Evolutionary conservation across 352 stramenopile species (phyloP), one percentile per base, ranked within the genome.

Genomic region (Globisporangium echinulatum): DNA sequence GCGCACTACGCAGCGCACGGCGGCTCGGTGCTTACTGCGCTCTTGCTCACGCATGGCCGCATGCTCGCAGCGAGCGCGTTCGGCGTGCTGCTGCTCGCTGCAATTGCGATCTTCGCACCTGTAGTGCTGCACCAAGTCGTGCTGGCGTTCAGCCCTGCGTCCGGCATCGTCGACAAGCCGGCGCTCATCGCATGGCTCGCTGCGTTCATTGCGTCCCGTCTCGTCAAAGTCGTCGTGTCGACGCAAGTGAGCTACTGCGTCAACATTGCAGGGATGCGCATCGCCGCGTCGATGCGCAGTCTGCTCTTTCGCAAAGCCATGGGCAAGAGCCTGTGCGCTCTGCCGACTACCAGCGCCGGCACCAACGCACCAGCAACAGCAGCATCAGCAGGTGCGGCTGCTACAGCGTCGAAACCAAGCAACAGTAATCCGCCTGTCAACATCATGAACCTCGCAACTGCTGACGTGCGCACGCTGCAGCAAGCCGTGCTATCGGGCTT

Each of bases 121-220:
- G 33, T 65, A n/a, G 59, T 65, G 19, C 52, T 65, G 19, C 59
- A 65, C 33, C 39, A 65, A 8, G 59, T 65, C 37, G 59, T 65
- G 8, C 40, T 38, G 9, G 46, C 8, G 10, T 65, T 65, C 39
- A 56, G 46, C 25, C 7, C 33, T 6, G 44, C 38, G 13, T 19
- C 47, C 19, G 15, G 4, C 7, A 15, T 54, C 5, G 7, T 64
- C 14, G 43, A 64, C 48, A 36, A 37, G n/a, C 25, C 37, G 19
- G n/a, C 36, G 5, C 52, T 64, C 36, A 19, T 5, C 2, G 25
- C 11, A 39, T 56, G 52, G 52, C 43, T 52, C 17, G 7, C 15
- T 40, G 48, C 46, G 47, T 59, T 60, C 37, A 56, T 65, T 47
- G 10, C 10, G 10, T 39, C 47, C 4, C 44, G 59, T 25, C 15